phyloP scores from a whole-genome alignment of 2,329 filamentous ascomycete genomes.

The Fusarium dimerum region DNA sequence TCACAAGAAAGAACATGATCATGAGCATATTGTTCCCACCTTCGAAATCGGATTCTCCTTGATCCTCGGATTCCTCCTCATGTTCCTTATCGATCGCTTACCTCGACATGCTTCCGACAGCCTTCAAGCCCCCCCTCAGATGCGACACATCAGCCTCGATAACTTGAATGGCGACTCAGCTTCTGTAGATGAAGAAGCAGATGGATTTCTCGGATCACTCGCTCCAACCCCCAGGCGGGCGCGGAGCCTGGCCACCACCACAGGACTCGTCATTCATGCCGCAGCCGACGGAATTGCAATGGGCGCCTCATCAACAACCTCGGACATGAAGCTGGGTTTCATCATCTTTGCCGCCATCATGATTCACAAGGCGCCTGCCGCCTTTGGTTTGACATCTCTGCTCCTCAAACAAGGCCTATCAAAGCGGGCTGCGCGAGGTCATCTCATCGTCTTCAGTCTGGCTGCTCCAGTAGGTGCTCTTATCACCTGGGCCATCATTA shows the following conservation, averaged over 20 bases:
- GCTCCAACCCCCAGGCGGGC: slow-evolving; percentile 59
- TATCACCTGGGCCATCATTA: slow-evolving; percentile 77
- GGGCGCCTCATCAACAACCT: slow-evolving; percentile 80
- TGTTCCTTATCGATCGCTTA: slow-evolving; percentile 92
- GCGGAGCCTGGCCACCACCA: slow-evolving; percentile 77
- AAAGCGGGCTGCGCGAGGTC: slow-evolving; percentile 79
- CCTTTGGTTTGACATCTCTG: slow-evolving; percentile 90
- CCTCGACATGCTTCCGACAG: slow-evolving; percentile 71
- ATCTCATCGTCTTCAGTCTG: slow-evolving; percentile 87
- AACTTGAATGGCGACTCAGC: slow-evolving; percentile 63
- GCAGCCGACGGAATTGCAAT: slow-evolving; percentile 94
- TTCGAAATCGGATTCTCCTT: slow-evolving; percentile 86
- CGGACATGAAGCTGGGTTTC: slow-evolving; percentile 75
- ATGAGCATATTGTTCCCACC: slow-evolving; percentile 51
- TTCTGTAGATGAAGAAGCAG: slow-evolving; percentile 56
- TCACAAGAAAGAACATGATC: slow-evolving; percentile 32
- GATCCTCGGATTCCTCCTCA: slow-evolving; percentile 86
- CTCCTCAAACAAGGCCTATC: slow-evolving; percentile 88
- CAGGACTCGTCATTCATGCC: slow-evolving; percentile 93
- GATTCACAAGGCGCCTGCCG: slow-evolving; percentile 94
- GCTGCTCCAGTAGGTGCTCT: slow-evolving; percentile 87
- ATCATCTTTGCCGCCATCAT: slow-evolving; percentile 96
- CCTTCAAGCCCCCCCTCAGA: slow-evolving; percentile 64
- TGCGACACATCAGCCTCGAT: slow-evolving; percentile 85
- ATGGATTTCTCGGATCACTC: slow-evolving; percentile 60